phyloP scores from a whole-genome alignment of 2,329 filamentous ascomycete genomes.

The Aspergillus neotritici region DNA sequence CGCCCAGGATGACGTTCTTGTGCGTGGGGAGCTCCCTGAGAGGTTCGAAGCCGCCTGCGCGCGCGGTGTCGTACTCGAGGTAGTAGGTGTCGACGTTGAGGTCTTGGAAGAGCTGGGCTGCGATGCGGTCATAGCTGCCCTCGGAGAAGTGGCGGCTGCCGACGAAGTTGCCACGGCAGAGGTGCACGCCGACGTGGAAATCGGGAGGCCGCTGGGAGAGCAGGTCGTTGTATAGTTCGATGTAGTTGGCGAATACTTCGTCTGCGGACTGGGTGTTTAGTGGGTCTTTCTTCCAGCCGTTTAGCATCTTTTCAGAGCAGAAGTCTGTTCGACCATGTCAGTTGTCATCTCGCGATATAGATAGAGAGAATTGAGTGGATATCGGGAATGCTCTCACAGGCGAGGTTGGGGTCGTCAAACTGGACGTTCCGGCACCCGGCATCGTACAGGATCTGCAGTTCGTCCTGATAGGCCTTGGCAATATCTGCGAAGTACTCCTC shows the following conservation, averaged over 20 bases:
- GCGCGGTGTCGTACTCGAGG: constrained; percentile 62
- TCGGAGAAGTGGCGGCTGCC: constrained; percentile 61
- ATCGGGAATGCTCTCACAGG: constrained; percentile 46
- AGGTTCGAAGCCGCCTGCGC: constrained; percentile 62
- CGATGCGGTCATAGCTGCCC: constrained; percentile 62
- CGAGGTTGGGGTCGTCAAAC: constrained; percentile 62
- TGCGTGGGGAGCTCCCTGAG: constrained; percentile 55
- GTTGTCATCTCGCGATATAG: constrained; percentile 19
- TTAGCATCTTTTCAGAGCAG: constrained; percentile 65
- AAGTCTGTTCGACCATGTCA: constrained; percentile 52
- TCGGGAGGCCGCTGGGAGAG: constrained; percentile 59
- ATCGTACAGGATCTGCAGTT: constrained; percentile 57
- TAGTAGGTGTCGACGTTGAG: constrained; percentile 63
- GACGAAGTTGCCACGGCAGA: constrained; percentile 64
- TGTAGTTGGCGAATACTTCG: constrained; percentile 68
- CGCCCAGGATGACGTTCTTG: constrained; percentile 60
- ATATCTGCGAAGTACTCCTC: constrained; percentile 61
- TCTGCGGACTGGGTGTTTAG: constrained; percentile 64
- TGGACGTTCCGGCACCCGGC: constrained; percentile 62
- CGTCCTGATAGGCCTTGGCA: constrained; percentile 60
- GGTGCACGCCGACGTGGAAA: constrained; percentile 70
- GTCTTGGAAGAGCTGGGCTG: constrained; percentile 59
- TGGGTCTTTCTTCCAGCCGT: constrained; percentile 62
- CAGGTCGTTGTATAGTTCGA: constrained; percentile 69
- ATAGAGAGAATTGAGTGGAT: constrained; percentile 2